phyloP scores from a whole-genome alignment of 495 filamentous ascomycete species.

The Talaromyces proteolyticus region DNA sequence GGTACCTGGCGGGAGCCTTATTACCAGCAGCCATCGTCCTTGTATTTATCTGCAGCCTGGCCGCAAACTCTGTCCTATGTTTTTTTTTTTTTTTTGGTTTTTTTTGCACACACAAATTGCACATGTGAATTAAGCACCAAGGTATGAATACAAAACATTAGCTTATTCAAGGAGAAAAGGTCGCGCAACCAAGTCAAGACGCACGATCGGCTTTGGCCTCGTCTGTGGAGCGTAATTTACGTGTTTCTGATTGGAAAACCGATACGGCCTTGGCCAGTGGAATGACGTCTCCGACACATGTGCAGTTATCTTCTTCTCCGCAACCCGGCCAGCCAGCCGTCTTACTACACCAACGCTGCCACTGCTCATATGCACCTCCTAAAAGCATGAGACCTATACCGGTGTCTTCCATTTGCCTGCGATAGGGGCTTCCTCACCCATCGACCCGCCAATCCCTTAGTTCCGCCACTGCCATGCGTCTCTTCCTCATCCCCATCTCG shows the following conservation, averaged over 20 bases:
- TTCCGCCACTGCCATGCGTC: conserved; percentile 59
- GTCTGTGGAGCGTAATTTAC: background rate
- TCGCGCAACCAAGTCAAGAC: too few relatives aligned
- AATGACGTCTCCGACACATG: conserved; percentile 8
- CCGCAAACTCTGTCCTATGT: too few relatives aligned
- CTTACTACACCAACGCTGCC: background rate
- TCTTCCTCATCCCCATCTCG: conserved; percentile 93
- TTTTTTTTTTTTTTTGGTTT: too few relatives aligned
- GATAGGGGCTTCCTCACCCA: too few relatives aligned
- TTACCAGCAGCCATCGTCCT: too few relatives aligned
- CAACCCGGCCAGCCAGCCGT: background rate
- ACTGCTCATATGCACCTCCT: background rate
- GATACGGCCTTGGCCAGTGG: conserved; percentile 3
- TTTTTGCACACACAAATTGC: too few relatives aligned
- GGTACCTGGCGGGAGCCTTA: too few relatives aligned
- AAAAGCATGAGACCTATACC: background rate
- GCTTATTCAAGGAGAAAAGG: too few relatives aligned
- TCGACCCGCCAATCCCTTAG: too few relatives aligned
- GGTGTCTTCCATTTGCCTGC: background rate
- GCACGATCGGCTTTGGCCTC: background rate
- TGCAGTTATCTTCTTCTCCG: background rate
- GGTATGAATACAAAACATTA: background rate
- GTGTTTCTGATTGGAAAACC: background rate
- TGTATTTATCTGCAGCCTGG: too few relatives aligned
- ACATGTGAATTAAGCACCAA: too few relatives aligned